Base-by-base conservation (phyloP, 768 basidiomycete genomes). In the Russula sp. region DNA sequence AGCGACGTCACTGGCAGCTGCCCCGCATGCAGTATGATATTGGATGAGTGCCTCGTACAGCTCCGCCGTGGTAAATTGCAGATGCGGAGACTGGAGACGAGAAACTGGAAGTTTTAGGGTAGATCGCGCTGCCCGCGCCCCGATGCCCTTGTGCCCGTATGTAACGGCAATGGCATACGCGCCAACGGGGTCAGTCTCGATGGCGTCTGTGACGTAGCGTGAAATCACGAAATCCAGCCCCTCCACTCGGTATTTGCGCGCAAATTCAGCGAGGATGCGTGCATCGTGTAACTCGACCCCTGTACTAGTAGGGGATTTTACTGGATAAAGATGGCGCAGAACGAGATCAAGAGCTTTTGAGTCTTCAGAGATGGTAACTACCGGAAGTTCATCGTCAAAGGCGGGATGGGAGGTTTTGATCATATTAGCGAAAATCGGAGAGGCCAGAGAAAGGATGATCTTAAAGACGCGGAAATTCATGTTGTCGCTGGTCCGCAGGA, bases 221-320 rank as follows among this genome's bases (percentile, higher is more conserved):
- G 16, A 47, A 20, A 54, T 34, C 1, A 34, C 11, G 40, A n/a
- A 11, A 11, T 39, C 18, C 20, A 65, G 34, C 37, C n/a, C 49
- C 1, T 58, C 42, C 13, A 67, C 57, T 20, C 48, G 64, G 51
- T 67, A 67, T 55, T 67, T 67, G 45, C 55, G 59, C 2, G 60
- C 31, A 35, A 62, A 66, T 20, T 65, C 53, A 6, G 56, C 40
- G 32, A 67, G 56, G 52, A 44, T 16, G 37, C 40, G n/a, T 27
- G 48, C 60, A 18, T 35, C 56, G 16, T n/a, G 9, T 20, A 65
- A 55, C 18, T 20, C 1, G 34, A 39, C 22, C 20, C 31, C 16
- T 2, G 34, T 9, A 27, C 27, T 27, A 27, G 27, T 27, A 2
- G 64, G 64, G 0, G 47, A 11, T 18, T 32, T 39, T 2, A 65